These are phyloP conservation scores for Coccomyxa sp. DNA, from an alignment of 139 green algal species.

Conservation along the genomic window DNA sequence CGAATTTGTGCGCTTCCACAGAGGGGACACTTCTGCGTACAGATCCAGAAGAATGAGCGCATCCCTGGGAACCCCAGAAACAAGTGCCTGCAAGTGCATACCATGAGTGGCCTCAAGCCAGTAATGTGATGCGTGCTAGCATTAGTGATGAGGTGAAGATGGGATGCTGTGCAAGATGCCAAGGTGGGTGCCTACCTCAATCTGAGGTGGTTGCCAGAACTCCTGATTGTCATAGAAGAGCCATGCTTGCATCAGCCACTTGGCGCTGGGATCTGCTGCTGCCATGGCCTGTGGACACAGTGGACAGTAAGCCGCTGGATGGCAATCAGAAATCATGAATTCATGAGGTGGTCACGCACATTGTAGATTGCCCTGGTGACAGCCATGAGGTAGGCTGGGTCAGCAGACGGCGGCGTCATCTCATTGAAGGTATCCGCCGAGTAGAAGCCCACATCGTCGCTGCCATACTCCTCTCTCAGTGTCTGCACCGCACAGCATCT, in stretches of 20 bases:
- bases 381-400: conserved; percentile 25
- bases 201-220: conserved; percentile 32
- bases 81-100: conserved; percentile 19
- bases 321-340: not conserved
- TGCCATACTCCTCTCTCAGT: conserved; percentile 19
- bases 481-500: conserved; percentile 1
- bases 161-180: not conserved
- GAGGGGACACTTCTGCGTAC: conserved; percentile 40
- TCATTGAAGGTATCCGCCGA: conserved; percentile 44
- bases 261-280: conserved; percentile 15
- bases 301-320: not conserved
- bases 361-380: conserved; percentile 24
- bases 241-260: conserved; percentile 51
- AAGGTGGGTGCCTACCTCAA: conserved; percentile 17
- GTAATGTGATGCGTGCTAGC: no score
- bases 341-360: not conserved
- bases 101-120: no score
- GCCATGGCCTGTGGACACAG: conserved; percentile 20
- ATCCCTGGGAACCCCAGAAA: conserved; percentile 33
- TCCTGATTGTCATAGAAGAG: conserved; percentile 37
- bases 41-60: conserved; percentile 42
- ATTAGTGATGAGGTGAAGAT: not conserved
- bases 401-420: conserved; percentile 26
- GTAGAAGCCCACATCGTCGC: conserved; percentile 18
- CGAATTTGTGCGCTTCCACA: conserved; percentile 27